These are phyloP conservation scores for Termitomyces sp. DNA, from an alignment of 768 basidiomycete genomes.

Conservation along the genomic window DNA sequence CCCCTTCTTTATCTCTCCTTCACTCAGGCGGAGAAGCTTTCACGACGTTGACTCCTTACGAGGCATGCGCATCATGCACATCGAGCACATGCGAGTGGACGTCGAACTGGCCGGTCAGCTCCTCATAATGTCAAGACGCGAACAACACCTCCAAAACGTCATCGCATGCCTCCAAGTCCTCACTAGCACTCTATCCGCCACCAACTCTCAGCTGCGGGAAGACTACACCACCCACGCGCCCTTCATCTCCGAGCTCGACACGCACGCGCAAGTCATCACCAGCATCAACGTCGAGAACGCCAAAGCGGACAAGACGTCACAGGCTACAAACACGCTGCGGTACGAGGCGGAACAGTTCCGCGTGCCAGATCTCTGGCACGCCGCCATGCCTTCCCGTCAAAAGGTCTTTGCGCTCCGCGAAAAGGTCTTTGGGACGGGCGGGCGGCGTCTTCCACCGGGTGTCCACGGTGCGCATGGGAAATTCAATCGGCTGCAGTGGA, in stretches of 20 bases:
- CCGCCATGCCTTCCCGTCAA: conserved; percentile 51
- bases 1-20: background rate
- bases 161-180: conserved; percentile 54
- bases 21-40: conserved; percentile 56
- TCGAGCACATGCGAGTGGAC: conserved; percentile 70
- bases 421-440: conserved; percentile 61
- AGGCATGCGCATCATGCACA: conserved; percentile 39
- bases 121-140: conserved; percentile 62
- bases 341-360: conserved; percentile 72
- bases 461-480: conserved; percentile 51
- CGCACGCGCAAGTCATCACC: conserved; percentile 40
- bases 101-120: conserved; percentile 75
- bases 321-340: conserved; percentile 59
- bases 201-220: conserved; percentile 51
- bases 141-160: conserved; percentile 62
- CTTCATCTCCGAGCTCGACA: conserved; percentile 41
- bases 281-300: conserved; percentile 45
- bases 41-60: conserved; percentile 52
- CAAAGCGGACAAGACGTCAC: conserved; percentile 46
- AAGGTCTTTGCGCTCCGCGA: conserved; percentile 63
- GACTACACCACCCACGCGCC: conserved; percentile 51
- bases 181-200: conserved; percentile 43
- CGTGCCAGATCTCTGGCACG: conserved; percentile 61
- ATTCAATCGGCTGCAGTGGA: conserved; percentile 67
- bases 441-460: conserved; percentile 41